phyloP scores from a whole-genome alignment of 345 rosid genomes.

The Raphanus sativus region DNA sequence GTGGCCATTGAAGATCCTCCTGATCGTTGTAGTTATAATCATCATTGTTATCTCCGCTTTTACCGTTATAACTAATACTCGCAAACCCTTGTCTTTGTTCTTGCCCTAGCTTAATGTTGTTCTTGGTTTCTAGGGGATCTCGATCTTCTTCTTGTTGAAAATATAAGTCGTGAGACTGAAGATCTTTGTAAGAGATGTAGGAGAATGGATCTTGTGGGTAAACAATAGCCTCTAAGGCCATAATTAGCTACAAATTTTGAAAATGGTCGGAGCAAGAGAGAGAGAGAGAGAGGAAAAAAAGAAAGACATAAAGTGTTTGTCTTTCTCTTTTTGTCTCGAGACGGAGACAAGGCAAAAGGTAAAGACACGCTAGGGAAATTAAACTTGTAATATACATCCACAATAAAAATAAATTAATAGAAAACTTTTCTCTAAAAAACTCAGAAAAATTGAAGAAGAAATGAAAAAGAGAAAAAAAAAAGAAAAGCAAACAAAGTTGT shows the following conservation, averaged over 20 bases:
- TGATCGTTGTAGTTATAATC: conserved; percentile 19
- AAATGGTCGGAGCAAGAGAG: not conserved
- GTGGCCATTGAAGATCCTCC: conserved; percentile 30
- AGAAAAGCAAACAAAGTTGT: conserved; percentile 23
- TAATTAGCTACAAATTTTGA: conserved; percentile 19
- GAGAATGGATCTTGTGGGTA: conserved; percentile 69
- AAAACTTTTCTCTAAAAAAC: not conserved
- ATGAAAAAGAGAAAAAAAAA: not conserved
- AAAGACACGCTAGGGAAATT: conserved; percentile 22
- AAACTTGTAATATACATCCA: conserved; percentile 23
- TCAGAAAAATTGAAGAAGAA: not conserved
- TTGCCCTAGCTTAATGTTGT: conserved; percentile 38
- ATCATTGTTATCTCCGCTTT: conserved; percentile 12
- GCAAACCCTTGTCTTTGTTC: conserved; percentile 18
- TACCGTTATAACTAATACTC: too few relatives aligned
- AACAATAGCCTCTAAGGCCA: conserved; percentile 74
- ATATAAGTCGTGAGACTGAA: conserved; percentile 34
- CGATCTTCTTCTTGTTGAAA: conserved; percentile 41
- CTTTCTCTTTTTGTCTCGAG: conserved; percentile 41
- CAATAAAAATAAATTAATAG: not conserved
- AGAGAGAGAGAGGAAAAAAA: not conserved
- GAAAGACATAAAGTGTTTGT: conserved; percentile 36
- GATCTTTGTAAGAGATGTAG: conserved; percentile 46
- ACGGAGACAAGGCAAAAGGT: conserved; percentile 39
- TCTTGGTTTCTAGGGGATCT: conserved; percentile 35